Evolutionary conservation across 192 early-diverging fungal species (phyloP).

Genomic region (Gonapodya sp.): DNA sequence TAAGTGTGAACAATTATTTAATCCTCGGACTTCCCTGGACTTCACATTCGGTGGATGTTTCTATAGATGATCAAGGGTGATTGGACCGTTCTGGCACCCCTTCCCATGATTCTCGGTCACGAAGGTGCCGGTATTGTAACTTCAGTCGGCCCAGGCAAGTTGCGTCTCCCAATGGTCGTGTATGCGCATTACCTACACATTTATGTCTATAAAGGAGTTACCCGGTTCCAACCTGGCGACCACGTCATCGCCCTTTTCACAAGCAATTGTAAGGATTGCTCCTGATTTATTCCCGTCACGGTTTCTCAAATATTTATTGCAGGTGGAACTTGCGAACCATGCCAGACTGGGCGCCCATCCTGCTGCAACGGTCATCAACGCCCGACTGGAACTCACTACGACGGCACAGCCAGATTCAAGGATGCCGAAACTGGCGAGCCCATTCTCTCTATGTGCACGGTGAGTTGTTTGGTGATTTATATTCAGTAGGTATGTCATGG

Average conservation of each 20-base stretch:
- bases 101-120: slow-evolving; percentile 1
- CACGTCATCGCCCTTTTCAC: neutral
- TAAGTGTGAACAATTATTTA: too few relatives aligned
- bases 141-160: neutral
- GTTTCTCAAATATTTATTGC: too few relatives aligned
- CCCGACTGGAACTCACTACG: neutral
- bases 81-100: neutral
- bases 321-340: neutral
- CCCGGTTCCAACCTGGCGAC: neutral
- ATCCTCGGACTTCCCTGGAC: too few relatives aligned
- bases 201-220: neutral
- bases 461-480: neutral
- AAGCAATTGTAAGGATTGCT: neutral
- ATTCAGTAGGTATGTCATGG: neutral
- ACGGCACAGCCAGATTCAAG: neutral
- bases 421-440: neutral
- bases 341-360: neutral
- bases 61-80: slow-evolving; percentile 9
- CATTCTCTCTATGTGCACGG: neutral
- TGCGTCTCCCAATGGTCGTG: too few relatives aligned
- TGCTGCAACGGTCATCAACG: neutral
- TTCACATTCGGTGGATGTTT: neutral
- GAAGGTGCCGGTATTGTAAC: slow-evolving; percentile 3
- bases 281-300: too few relatives aligned
- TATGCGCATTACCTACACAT: too few relatives aligned